Conservation (phyloP, 345 rosid genomes). For the Stellera chamaejasme region DNA sequence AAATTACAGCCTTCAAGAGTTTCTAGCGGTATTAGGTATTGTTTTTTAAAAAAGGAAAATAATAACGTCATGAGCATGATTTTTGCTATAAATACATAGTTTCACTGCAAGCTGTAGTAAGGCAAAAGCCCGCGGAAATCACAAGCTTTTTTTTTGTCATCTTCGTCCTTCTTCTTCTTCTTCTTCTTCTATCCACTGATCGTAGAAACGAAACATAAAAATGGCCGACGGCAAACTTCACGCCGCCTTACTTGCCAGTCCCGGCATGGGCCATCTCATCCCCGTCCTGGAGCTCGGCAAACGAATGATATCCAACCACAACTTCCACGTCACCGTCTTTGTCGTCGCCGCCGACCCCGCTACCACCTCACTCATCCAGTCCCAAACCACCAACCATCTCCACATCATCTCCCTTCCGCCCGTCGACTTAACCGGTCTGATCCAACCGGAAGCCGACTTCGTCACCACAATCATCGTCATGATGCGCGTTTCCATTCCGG, state of each 20-base stretch:
- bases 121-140: too few relatives aligned
- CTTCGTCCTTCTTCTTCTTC: not conserved
- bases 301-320: constrained; percentile 19
- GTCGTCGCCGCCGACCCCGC: constrained; percentile 14
- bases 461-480: not conserved
- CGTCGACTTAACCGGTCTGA: constrained; percentile 10
- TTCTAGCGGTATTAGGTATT: too few relatives aligned
- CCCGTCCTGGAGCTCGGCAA: constrained; percentile 34
- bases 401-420: constrained; percentile 19
- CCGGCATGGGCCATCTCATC: constrained; percentile 46
- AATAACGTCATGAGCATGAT: too few relatives aligned
- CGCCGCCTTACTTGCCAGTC: constrained; percentile 29
- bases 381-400: constrained; percentile 7
- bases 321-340: constrained; percentile 25
- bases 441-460: constrained; percentile 2
- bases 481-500: constrained; percentile 14
- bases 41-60: too few relatives aligned
- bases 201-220: not conserved
- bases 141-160: too few relatives aligned
- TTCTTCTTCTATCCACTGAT: not conserved
- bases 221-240: constrained; percentile 14
- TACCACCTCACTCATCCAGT: constrained; percentile 8
- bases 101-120: too few relatives aligned
- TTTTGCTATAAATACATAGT: too few relatives aligned
- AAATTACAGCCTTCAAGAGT: too few relatives aligned